These are phyloP conservation scores for Phoma sp. DNA, from an alignment of 2,329 filamentous ascomycete genomes.

Conservation along the genomic window DNA sequence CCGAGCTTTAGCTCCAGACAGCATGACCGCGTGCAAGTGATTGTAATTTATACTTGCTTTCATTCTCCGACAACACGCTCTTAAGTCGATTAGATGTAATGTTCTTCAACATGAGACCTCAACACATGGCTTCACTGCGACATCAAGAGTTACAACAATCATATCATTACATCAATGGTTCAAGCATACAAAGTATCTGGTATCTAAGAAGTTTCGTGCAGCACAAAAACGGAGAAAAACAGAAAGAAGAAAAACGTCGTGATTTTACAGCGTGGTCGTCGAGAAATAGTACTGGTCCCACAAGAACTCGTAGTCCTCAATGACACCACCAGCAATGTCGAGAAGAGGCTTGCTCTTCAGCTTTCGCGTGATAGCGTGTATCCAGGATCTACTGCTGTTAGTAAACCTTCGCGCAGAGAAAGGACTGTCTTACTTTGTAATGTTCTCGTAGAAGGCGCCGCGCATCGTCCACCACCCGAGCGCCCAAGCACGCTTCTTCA, in stretches of 20 bases:
- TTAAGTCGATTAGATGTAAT: too few relatives aligned
- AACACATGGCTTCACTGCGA: too few relatives aligned
- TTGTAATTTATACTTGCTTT: too few relatives aligned
- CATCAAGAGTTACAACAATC: background rate
- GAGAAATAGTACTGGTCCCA: slow-evolving; percentile 98
- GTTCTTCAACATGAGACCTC: too few relatives aligned
- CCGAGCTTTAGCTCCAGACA: slow-evolving; percentile 26
- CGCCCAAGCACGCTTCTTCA: slow-evolving; percentile 84
- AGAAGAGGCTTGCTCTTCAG: slow-evolving; percentile 77
- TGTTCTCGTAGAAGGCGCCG: slow-evolving; percentile 93
- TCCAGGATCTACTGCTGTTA: slow-evolving; percentile 56
- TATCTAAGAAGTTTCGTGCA: slow-evolving; percentile 26
- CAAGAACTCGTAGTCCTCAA: slow-evolving; percentile 96
- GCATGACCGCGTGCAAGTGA: slow-evolving; percentile 18
- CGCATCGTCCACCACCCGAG: slow-evolving; percentile 97
- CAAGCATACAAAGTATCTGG: slow-evolving; percentile 21
- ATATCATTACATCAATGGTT: background rate
- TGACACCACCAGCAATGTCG: slow-evolving; percentile 79
- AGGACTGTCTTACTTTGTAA: slow-evolving; percentile 66
- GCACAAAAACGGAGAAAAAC: background rate
- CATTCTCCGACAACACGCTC: too few relatives aligned
- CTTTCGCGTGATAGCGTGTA: slow-evolving; percentile 73
- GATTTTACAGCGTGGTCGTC: slow-evolving; percentile 61
- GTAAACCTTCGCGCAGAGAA: background rate
- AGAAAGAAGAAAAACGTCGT: background rate